Conservation (phyloP, 2,329 filamentous ascomycete species). For the Stagonosporopsis vannaccii region DNA sequence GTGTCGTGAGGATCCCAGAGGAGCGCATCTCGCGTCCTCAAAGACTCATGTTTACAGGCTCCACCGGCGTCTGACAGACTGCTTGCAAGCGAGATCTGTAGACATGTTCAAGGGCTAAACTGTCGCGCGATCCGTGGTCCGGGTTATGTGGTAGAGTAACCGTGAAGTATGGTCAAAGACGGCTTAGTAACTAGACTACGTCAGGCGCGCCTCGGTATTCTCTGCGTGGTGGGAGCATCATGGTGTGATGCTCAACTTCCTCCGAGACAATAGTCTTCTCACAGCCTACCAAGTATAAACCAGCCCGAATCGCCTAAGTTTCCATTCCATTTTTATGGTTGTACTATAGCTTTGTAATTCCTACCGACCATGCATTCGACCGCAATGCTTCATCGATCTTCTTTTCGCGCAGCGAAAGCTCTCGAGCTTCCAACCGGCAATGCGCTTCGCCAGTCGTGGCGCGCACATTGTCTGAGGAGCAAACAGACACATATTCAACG, state of each 20-base stretch:
- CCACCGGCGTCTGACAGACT: background rate
- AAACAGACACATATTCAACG: constrained; percentile 22
- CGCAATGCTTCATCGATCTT: constrained; percentile 42
- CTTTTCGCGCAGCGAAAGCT: constrained; percentile 34
- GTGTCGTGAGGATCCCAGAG: background rate
- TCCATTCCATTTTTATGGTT: constrained; percentile 20
- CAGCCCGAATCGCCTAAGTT: background rate
- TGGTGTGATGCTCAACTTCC: constrained; percentile 41
- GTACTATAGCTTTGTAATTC: constrained; percentile 20
- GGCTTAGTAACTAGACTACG: constrained; percentile 12
- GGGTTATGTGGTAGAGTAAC: background rate
- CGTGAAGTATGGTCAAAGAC: background rate
- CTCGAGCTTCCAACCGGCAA: constrained; percentile 37
- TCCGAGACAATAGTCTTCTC: constrained; percentile 13
- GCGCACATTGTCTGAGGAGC: constrained; percentile 23
- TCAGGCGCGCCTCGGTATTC: constrained; percentile 7
- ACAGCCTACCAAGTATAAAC: constrained; percentile 18
- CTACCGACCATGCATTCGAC: constrained; percentile 22
- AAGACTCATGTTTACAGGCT: background rate
- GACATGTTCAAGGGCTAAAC: background rate
- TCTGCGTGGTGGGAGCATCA: constrained; percentile 5
- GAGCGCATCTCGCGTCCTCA: background rate
- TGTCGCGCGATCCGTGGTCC: background rate
- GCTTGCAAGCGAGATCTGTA: background rate
- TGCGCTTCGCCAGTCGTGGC: constrained; percentile 32